Evolutionary conservation across 371 early-diverging fungal species (phyloP), one percentile per base, ranked within the genome.

Genomic region (Mortierella sp.): DNA sequence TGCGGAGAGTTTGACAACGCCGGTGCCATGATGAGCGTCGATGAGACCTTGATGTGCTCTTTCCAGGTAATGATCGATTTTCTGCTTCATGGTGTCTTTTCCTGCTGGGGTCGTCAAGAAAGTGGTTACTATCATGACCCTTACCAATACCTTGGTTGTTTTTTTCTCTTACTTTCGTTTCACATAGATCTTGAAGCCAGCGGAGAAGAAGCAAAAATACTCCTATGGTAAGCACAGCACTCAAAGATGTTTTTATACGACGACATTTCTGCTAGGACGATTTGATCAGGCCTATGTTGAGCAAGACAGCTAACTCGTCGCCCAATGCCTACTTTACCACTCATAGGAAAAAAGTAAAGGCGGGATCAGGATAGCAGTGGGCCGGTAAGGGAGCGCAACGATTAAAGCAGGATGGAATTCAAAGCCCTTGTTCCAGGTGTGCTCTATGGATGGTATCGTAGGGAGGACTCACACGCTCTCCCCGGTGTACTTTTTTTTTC

Each of bases 21-120:
- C 9, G 99, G 98, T 24, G 99, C 98, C 9, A 98, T 99, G 93
- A 98, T 99, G 98, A 96, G 96, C 78, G 98, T 99, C 55, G 97
- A 98, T 87, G 96, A 98, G 83, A 95, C 97, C 61, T 91, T 99
- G 74, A 94, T 98, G 89, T 97, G 98, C 78, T 94, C 94, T 44
- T 95, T 95, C 90, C 94, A 94, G 89, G 92, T 95, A 88, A 77
- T 14, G 9, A 50, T 34, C 51, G 10, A 0, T 8, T 59, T 37
- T 64, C 37, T 9, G 21, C 13, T 37, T 16, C 21, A 21, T 2
- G 19, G 24, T 19, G 16, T 3, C 8, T 14, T 31, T 64, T 21
- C 21, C 21, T 19, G 34, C 24, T 64, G 9, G 19, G 37, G 34
- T 16, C 3, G 16, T 14, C 37, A 64, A 61, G 69, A 46, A 21